phyloP scores from a whole-genome alignment of 1,284 basidiomycete genomes.

The Naganishia liquefaciens region DNA sequence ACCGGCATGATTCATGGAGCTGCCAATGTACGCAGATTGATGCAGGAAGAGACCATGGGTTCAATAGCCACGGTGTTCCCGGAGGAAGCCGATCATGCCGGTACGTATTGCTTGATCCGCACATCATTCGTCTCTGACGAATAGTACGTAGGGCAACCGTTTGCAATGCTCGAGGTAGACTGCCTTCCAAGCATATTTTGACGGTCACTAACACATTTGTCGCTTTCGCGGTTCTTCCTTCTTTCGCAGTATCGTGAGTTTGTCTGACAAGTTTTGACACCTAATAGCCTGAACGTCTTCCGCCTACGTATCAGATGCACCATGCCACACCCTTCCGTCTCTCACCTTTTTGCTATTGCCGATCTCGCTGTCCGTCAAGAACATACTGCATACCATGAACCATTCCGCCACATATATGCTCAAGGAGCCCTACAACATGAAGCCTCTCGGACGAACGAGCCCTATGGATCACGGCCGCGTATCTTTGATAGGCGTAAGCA shows the following conservation, averaged over 20 bases:
- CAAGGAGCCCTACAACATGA: constrained; percentile 51
- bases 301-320: constrained; percentile 51
- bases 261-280: background rate
- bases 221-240: background rate
- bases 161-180: constrained; percentile 66
- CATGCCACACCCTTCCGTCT: constrained; percentile 63
- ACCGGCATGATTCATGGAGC: constrained; percentile 28
- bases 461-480: constrained; percentile 56
- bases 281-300: constrained; percentile 6
- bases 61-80: constrained; percentile 50
- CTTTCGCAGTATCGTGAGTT: constrained; percentile 35
- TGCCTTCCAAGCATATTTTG: constrained; percentile 44
- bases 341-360: constrained; percentile 65
- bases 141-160: constrained; percentile 58
- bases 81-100: constrained; percentile 39
- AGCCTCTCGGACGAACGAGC: constrained; percentile 51
- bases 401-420: constrained; percentile 61
- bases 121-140: constrained; percentile 5
- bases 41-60: constrained; percentile 42
- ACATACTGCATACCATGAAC: constrained; percentile 58
- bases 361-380: constrained; percentile 63
- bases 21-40: constrained; percentile 37
- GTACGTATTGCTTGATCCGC: constrained; percentile 32
- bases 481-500: constrained; percentile 60
- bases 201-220: background rate